phyloP scores from a whole-genome alignment of 2,329 filamentous ascomycete genomes.

The Bimuria novae-zelandiae region DNA sequence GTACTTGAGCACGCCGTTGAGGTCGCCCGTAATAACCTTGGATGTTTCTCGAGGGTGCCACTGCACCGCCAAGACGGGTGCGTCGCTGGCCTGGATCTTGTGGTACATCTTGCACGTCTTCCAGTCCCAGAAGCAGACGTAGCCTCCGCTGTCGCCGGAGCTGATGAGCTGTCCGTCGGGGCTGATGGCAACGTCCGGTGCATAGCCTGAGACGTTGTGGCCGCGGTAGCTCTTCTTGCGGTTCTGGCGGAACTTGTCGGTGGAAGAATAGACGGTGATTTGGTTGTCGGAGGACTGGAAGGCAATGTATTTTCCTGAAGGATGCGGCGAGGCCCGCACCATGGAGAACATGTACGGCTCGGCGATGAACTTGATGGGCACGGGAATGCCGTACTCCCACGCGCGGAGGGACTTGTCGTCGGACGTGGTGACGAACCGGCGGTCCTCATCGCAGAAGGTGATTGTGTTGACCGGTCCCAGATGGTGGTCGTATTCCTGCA shows the following conservation, averaged over 20 bases:
- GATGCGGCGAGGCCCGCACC: slow-evolving; percentile 82
- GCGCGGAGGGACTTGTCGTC: slow-evolving; percentile 95
- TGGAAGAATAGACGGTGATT: slow-evolving; percentile 91
- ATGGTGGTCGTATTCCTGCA: slow-evolving; percentile 98
- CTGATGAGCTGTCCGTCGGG: slow-evolving; percentile 91
- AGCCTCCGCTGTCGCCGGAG: slow-evolving; percentile 85
- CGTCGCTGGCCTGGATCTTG: slow-evolving; percentile 85
- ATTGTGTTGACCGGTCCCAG: slow-evolving; percentile 97
- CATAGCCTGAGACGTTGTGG: slow-evolving; percentile 94
- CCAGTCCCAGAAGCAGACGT: slow-evolving; percentile 97
- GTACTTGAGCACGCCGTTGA: slow-evolving; percentile 87
- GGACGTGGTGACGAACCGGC: slow-evolving; percentile 95
- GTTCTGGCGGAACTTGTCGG: slow-evolving; percentile 96
- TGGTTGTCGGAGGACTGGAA: slow-evolving; percentile 92
- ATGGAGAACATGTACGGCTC: slow-evolving; percentile 98
- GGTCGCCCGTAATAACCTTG: slow-evolving; percentile 87
- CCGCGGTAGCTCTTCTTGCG: slow-evolving; percentile 95
- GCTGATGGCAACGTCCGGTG: slow-evolving; percentile 84
- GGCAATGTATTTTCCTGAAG: slow-evolving; percentile 89
- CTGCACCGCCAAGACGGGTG: slow-evolving; percentile 81
- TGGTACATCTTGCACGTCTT: slow-evolving; percentile 99
- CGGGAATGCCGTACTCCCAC: slow-evolving; percentile 98
- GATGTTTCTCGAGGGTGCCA: slow-evolving; percentile 99
- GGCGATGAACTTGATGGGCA: slow-evolving; percentile 97
- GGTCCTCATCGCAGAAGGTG: slow-evolving; percentile 91